Conservation (phyloP, 176 grass and related monocot species). For the Pontederia crassipes region DNA sequence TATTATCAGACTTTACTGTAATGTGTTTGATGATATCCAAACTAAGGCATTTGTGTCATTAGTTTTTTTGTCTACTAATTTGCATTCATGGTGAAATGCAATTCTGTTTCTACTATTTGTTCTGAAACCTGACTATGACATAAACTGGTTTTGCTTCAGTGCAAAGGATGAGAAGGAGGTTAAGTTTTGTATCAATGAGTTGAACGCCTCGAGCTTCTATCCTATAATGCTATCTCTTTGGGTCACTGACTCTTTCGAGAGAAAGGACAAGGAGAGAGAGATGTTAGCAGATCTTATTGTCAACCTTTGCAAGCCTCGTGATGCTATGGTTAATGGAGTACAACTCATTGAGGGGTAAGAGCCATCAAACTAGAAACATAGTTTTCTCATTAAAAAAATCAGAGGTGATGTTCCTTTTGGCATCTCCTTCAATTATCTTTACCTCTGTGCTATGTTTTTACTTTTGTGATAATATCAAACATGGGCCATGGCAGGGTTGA, state of each 20-base stretch:
- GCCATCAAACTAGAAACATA: not conserved
- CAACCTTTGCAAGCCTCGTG: conserved; percentile 46
- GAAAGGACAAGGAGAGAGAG: conserved; percentile 74
- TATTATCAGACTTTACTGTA: too few relatives aligned
- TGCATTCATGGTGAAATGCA: not conserved
- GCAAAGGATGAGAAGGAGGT: conserved; percentile 81
- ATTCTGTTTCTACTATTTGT: not conserved
- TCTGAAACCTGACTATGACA: not conserved
- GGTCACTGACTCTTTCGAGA: conserved; percentile 93
- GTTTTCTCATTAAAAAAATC: not conserved
- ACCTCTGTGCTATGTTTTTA: not conserved
- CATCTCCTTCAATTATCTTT: not conserved
- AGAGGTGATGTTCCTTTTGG: too few relatives aligned
- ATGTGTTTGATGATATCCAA: too few relatives aligned
- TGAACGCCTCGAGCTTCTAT: conserved; percentile 81
- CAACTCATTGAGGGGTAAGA: conserved; percentile 68
- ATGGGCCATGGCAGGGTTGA: conserved; percentile 28
- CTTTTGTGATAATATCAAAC: not conserved
- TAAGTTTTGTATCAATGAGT: conserved; percentile 74
- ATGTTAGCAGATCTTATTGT: conserved; percentile 69
- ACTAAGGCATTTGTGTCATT: too few relatives aligned
- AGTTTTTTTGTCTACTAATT: not conserved
- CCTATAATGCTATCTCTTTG: conserved; percentile 68
- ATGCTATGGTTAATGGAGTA: conserved; percentile 44
- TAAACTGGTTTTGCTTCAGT: conserved; percentile 29